A percentile compares a stretch with the other conserved stretches of the same genome.
Conservation (phyloP, 1,139 yeast genomes). For the Candida labiduridarum region DNA sequence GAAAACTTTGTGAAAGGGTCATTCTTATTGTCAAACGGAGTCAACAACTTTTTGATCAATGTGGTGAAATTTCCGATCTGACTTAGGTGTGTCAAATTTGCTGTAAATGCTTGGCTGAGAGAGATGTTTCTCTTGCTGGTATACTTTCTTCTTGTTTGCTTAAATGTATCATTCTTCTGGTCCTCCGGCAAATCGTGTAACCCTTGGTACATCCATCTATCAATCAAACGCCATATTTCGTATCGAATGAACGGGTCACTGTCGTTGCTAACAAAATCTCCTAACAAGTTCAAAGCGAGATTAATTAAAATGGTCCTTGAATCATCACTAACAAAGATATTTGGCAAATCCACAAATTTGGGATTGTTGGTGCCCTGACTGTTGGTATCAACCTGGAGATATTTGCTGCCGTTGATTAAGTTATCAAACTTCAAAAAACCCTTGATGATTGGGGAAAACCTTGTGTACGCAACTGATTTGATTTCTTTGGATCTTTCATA, state of each 20-base stretch:
- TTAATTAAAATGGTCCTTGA: conserved; percentile 40
- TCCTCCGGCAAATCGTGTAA: conserved; percentile 20
- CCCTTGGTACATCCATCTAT: conserved; percentile 68
- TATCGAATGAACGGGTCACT: conserved; percentile 36
- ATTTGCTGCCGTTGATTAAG: conserved; percentile 29
- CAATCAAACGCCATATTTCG: conserved; percentile 70
- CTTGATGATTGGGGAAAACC: conserved; percentile 38
- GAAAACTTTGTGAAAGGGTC: conserved; percentile 40
- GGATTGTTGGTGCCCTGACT: conserved; percentile 16
- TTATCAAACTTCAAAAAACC: conserved; percentile 47
- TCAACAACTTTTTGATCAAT: conserved; percentile 44
- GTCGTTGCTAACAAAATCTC: conserved; percentile 47
- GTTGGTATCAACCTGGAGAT: conserved; percentile 17
- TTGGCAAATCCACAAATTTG: conserved; percentile 28
- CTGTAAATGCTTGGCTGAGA: conserved; percentile 35
- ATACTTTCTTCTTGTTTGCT: conserved; percentile 20
- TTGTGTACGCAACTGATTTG: conserved; percentile 31
- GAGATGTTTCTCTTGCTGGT: conserved; percentile 31
- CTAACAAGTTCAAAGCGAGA: conserved; percentile 45
- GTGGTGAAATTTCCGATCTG: conserved; percentile 66
- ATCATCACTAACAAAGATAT: conserved; percentile 34
- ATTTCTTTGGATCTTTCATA: conserved; percentile 32
- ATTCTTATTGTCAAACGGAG: conserved; percentile 24
- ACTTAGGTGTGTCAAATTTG: conserved; percentile 43
- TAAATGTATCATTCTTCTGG: conserved; percentile 11